These are phyloP conservation scores for Epichloe gansuensis DNA, from an alignment of 2,329 filamentous ascomycete genomes.

Conservation along the genomic window DNA sequence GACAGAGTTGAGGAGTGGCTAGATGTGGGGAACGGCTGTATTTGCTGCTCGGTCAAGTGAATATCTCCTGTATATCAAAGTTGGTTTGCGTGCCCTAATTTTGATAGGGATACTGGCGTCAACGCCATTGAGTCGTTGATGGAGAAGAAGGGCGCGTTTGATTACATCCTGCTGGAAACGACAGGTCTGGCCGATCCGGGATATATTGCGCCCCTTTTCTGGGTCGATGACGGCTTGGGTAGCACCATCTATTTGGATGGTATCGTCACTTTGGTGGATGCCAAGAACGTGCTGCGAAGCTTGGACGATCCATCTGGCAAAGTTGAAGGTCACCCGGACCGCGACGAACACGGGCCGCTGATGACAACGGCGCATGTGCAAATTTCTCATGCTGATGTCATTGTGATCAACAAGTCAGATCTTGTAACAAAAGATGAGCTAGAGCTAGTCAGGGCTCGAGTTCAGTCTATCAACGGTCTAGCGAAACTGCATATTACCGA, in stretches of 20 bases:
- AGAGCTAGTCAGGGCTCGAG: conserved; percentile 52
- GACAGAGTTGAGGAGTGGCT: conserved; percentile 88
- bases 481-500: conserved; percentile 75
- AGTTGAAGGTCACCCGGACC: conserved; percentile 37
- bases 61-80: conserved; percentile 1
- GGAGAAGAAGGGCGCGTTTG: conserved; percentile 84
- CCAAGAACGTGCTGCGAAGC: conserved; percentile 75
- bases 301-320: conserved; percentile 59
- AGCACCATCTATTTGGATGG: conserved; percentile 95
- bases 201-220: conserved; percentile 90
- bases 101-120: conserved; percentile 68
- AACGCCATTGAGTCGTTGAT: conserved; percentile 92
- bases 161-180: conserved; percentile 95
- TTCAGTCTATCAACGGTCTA: conserved; percentile 77
- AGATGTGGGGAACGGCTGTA: conserved; percentile 89
- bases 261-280: conserved; percentile 90
- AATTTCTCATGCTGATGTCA: conserved; percentile 90
- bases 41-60: conserved; percentile 94
- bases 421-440: conserved; percentile 62
- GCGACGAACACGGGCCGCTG: conserved; percentile 47
- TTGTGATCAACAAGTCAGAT: conserved; percentile 90
- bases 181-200: conserved; percentile 91
- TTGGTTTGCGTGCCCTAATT: background rate
- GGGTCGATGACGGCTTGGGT: conserved; percentile 91
- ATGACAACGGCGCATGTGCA: conserved; percentile 92